Evolutionary conservation across 1,284 basidiomycete species (phyloP), one percentile per base, ranked within the genome.

Genomic region (Ustilago crameri): DNA sequence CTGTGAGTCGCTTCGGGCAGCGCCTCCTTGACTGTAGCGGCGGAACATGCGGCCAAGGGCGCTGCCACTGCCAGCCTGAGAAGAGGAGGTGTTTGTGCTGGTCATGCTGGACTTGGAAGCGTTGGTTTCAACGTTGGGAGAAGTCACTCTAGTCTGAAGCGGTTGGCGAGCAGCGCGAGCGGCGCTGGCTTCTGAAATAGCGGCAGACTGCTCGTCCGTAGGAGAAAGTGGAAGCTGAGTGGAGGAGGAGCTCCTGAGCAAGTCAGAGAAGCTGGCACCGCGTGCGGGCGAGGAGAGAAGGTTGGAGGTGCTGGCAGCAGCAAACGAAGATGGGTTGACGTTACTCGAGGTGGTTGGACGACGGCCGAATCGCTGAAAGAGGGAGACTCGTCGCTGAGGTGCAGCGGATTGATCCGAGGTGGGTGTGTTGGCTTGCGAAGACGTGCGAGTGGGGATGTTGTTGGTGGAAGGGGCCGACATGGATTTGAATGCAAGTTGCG

Each of bases 31-130:
- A 42, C 70, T 74, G 61, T 78, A 78, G 12, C 78, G 59, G n/a
- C 78, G 59, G 47, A 78, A 76, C 74, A 77, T 77, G 37, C 76
- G 61, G 23, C 78, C 75, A 34, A 79, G 66, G 4, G 76, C 53
- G 53, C 70, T 70, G 41, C 68, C 61, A 24, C 55, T 22, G 26
- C 41, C 20, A 42, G 20, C 9, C 20, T 42, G 41, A 17, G 22
- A 22, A 30, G 44, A 38, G 7, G 41, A 23, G 38, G 32, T 47
- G 47, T 4, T 38, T 12, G 46, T 32, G 15, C 23, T 42, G 17
- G 53, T 42, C 41, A 42, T 42, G n/a, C 23, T 38, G 14, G 23
- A 23, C 17, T 38, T 30, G 30, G 30, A 30, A 30, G 47, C 8
- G 34, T 24, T 12, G 7, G 44, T 45, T 9, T 30, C 49, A 17